A percentile compares a stretch with the other conserved stretches of the same genome.
phyloP scores from a whole-genome alignment of 2,329 filamentous ascomycete genomes.

The Penicillium sp. region DNA sequence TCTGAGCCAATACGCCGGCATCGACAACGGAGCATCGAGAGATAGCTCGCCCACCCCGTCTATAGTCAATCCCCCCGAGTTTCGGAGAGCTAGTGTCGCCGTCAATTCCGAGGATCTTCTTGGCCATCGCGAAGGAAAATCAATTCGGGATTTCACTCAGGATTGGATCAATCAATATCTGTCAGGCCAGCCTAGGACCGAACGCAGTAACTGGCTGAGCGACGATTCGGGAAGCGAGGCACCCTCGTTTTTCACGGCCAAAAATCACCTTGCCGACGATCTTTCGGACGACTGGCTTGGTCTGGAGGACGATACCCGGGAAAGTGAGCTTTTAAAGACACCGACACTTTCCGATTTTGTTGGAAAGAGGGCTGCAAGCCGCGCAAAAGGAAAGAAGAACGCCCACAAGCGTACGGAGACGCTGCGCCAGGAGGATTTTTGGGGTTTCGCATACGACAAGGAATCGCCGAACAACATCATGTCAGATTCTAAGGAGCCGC shows the following conservation, averaged over 20 bases:
- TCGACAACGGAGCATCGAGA: slow-evolving; percentile 30
- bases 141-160: slow-evolving; percentile 65
- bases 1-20: slow-evolving; percentile 48
- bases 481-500: slow-evolving; percentile 30
- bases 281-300: slow-evolving; percentile 46
- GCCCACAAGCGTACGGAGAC: slow-evolving; percentile 42
- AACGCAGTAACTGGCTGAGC: slow-evolving; percentile 80
- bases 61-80: slow-evolving; percentile 26
- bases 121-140: slow-evolving; percentile 31
- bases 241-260: slow-evolving; percentile 58
- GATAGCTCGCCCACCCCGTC: slow-evolving; percentile 37
- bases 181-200: slow-evolving; percentile 66
- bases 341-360: slow-evolving; percentile 41
- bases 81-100: slow-evolving; percentile 29
- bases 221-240: slow-evolving; percentile 74
- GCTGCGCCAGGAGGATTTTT: slow-evolving; percentile 46
- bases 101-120: slow-evolving; percentile 26
- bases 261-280: slow-evolving; percentile 43
- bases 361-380: slow-evolving; percentile 24
- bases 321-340: slow-evolving; percentile 41
- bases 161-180: slow-evolving; percentile 86
- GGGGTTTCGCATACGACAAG: slow-evolving; percentile 46
- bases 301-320: slow-evolving; percentile 38
- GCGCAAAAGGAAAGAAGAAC: slow-evolving; percentile 33
- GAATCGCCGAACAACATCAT: slow-evolving; percentile 35